phyloP scores from a whole-genome alignment of 2,329 filamentous ascomycete genomes.

The Sporothrix humicola region DNA sequence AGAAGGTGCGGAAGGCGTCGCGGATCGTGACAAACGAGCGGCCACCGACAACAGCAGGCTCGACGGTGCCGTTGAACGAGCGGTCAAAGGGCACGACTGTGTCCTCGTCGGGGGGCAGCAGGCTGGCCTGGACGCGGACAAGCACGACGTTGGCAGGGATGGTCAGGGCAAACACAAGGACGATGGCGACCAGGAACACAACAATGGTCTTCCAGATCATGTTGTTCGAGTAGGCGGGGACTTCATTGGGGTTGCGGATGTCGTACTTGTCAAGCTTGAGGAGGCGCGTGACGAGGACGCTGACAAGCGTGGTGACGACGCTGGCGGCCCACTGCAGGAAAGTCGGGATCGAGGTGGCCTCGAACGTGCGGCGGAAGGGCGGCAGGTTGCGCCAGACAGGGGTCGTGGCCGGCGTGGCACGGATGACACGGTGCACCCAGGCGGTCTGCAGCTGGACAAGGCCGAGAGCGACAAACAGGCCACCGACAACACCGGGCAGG shows the following conservation, averaged over 20 bases:
- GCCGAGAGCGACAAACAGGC: slow-evolving; percentile 62
- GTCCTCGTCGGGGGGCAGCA: slow-evolving; percentile 80
- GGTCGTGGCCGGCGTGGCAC: slow-evolving; percentile 63
- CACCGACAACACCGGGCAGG: slow-evolving; percentile 48
- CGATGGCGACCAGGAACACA: slow-evolving; percentile 54
- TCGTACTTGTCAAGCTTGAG: slow-evolving; percentile 54
- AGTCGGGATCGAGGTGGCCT: slow-evolving; percentile 71
- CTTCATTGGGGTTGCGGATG: slow-evolving; percentile 46
- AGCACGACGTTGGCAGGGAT: slow-evolving; percentile 79
- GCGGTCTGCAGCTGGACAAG: slow-evolving; percentile 72
- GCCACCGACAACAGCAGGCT: slow-evolving; percentile 75
- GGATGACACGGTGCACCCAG: slow-evolving; percentile 86
- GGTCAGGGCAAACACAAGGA: slow-evolving; percentile 66
- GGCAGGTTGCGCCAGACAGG: slow-evolving; percentile 70
- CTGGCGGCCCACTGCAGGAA: slow-evolving; percentile 65
- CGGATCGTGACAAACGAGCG: slow-evolving; percentile 71
- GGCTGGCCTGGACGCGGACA: slow-evolving; percentile 82
- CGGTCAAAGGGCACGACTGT: slow-evolving; percentile 91
- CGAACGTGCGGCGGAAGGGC: slow-evolving; percentile 65
- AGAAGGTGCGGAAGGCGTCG: slow-evolving; percentile 82
- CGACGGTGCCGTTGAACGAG: slow-evolving; percentile 77
- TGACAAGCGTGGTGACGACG: slow-evolving; percentile 56
- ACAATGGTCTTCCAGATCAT: slow-evolving; percentile 55
- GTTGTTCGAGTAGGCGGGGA: slow-evolving; percentile 48
- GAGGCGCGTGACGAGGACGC: slow-evolving; percentile 53